These are phyloP conservation scores for Alternaria viburni DNA, from an alignment of 2,329 filamentous ascomycete species.

Conservation along the genomic window DNA sequence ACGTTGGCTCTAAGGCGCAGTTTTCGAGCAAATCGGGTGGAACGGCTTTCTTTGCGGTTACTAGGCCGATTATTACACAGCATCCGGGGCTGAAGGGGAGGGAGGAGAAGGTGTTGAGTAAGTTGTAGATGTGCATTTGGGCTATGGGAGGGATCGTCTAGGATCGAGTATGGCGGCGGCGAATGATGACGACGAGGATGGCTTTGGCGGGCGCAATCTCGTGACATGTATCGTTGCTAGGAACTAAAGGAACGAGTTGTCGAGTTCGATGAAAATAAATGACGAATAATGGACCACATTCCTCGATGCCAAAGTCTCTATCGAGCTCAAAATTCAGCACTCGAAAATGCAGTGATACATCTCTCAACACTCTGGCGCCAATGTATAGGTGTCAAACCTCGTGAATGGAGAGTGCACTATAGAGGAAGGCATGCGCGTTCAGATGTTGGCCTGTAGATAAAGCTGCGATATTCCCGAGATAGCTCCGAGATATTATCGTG, in stretches of 20 bases:
- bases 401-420: background rate
- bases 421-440: background rate
- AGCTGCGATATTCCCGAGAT: background rate
- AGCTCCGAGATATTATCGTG: background rate
- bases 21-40: conserved; percentile 32
- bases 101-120: conserved; percentile 24
- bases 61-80: conserved; percentile 24
- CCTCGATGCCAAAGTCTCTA: too few species aligned
- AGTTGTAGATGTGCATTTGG: background rate
- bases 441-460: background rate
- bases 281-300: background rate
- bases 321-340: too few species aligned
- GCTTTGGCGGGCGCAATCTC: background rate
- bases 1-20: conserved; percentile 30
- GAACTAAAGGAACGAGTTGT: background rate
- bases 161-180: too few species aligned
- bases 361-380: background rate
- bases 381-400: background rate
- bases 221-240: background rate
- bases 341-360: background rate
- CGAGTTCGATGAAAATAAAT: background rate
- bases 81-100: conserved; percentile 27
- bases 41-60: conserved; percentile 31
- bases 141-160: background rate
- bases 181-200: background rate